Evolutionary conservation across 23 red algal genomes (phyloP), one percentile per base, ranked within the genome.

Genomic region (Gracilariopsis chorda): DNA sequence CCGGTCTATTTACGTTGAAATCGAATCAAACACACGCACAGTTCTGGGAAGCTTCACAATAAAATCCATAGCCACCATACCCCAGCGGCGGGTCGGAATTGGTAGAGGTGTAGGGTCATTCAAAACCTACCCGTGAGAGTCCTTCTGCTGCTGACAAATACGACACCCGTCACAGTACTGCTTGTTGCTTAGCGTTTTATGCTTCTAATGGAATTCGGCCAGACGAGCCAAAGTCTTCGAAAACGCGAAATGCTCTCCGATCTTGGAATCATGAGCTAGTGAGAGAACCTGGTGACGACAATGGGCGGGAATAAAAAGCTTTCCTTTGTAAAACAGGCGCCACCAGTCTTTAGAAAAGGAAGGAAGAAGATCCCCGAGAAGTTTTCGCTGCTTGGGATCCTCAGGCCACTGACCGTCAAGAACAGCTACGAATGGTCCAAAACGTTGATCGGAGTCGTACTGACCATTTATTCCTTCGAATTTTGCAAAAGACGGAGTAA

Each of bases 61-160:
- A 32, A 73, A 73, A 14, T 73, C 67, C 6, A 33, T 73, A 40
- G 8, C 67, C 4, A 73, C 7, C 21, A 32, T 34, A 73, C 67
- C 67, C 67, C 67, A 73, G 7, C 67, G 21, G 21, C 67, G 21
- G 6, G 7, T 16, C 5, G 67, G 67, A 7, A 73, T 20, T 9
- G 20, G 19, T 34, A 73, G 67, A 29, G 67, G 4, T 19, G 41
- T 46, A 9, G 41, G 41, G 67, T 73, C 67, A 9, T 20, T 73
- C 21, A 73, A 11, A 6, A 29, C 37, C 35, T 73, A 29, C 13
- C 33, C 4, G 6, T 33, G 7, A 32, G 6, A 35, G 23, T 73
- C 67, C 41, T 73, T 73, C 9, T 73, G 27, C 67, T 73, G 67
- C 67, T 73, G 67, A 33, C 67, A 73, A 35, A 33, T n/a, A 40